These are phyloP conservation scores for Annulohypoxylon truncatum DNA, from an alignment of 2,329 filamentous ascomycete species.

Conservation along the genomic window DNA sequence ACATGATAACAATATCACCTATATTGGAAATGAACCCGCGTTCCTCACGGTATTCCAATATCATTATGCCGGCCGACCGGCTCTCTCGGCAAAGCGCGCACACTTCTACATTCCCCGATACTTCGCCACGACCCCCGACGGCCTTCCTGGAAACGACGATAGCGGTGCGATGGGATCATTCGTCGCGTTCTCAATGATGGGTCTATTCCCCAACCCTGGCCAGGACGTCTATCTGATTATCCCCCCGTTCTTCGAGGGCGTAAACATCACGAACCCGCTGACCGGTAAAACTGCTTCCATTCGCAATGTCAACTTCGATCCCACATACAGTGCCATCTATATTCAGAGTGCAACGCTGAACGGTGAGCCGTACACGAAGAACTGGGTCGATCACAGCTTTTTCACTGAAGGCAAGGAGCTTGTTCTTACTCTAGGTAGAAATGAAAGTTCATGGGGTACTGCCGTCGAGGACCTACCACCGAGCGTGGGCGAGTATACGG, in stretches of 20 bases:
- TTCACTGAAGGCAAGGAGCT: conserved; percentile 73
- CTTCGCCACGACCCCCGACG: conserved; percentile 69
- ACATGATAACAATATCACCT: conserved; percentile 72
- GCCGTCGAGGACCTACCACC: conserved; percentile 70
- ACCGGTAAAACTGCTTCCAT: conserved; percentile 72
- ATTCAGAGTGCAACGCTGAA: conserved; percentile 74
- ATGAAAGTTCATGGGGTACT: conserved; percentile 75
- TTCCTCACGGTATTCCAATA: conserved; percentile 69
- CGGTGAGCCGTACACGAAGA: conserved; percentile 69
- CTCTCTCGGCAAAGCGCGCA: conserved; percentile 58
- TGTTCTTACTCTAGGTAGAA: conserved; percentile 69
- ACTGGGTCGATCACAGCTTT: conserved; percentile 76
- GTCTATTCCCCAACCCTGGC: conserved; percentile 74
- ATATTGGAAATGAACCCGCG: conserved; percentile 70
- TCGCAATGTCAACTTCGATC: conserved; percentile 71
- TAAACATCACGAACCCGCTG: conserved; percentile 67
- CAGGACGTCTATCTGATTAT: conserved; percentile 79
- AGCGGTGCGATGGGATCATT: conserved; percentile 77
- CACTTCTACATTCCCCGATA: conserved; percentile 74
- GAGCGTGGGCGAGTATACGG: conserved; percentile 58
- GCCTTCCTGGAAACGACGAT: conserved; percentile 78
- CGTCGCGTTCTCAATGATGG: conserved; percentile 74
- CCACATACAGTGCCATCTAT: conserved; percentile 67
- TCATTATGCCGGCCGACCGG: conserved; percentile 74
- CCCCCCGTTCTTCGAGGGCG: conserved; percentile 72